Conservation (phyloP, 805 yeast genomes). For the Ogataea nakhonphanomensis region DNA sequence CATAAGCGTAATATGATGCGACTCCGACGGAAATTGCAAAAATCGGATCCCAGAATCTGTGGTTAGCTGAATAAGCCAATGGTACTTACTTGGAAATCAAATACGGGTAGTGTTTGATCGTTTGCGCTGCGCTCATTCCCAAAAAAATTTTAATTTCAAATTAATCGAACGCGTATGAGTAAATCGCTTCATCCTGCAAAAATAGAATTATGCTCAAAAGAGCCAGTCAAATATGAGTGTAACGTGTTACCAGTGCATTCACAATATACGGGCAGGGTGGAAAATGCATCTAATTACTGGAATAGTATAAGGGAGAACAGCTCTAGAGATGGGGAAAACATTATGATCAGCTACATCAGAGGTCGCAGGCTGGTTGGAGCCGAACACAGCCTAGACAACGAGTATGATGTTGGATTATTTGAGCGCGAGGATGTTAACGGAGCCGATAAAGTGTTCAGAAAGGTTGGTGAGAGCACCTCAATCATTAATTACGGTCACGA, state of each 20-base stretch:
- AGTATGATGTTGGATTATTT: constrained; percentile 1
- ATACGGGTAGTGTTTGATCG: constrained; percentile 14
- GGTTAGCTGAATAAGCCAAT: neutral
- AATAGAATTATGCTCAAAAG: neutral
- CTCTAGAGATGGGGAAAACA: constrained; percentile 1
- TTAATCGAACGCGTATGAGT: constrained; percentile 8
- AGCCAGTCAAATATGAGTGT: constrained; percentile 11
- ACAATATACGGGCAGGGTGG: constrained; percentile 15
- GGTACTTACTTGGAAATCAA: constrained; percentile 13
- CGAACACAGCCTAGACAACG: constrained; percentile 6
- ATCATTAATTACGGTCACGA: constrained; percentile 24
- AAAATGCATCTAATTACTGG: constrained; percentile 12
- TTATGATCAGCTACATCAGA: constrained; percentile 17
- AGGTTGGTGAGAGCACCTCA: constrained; percentile 9
- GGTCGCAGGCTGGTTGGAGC: constrained; percentile 22
- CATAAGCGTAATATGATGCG: constrained; percentile 61
- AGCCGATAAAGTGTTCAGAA: constrained; percentile 3
- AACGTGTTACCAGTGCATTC: constrained; percentile 21
- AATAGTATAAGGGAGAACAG: constrained; percentile 1
- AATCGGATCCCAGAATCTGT: constrained; percentile 57
- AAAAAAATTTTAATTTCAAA: neutral
- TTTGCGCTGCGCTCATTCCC: constrained; percentile 7
- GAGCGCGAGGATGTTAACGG: constrained; percentile 9
- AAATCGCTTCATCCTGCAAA: constrained; percentile 5
- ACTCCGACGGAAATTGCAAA: constrained; percentile 63